These are phyloP conservation scores for Haberlea rhodopensis DNA, from an alignment of 257 asterid species.

Conservation along the genomic window DNA sequence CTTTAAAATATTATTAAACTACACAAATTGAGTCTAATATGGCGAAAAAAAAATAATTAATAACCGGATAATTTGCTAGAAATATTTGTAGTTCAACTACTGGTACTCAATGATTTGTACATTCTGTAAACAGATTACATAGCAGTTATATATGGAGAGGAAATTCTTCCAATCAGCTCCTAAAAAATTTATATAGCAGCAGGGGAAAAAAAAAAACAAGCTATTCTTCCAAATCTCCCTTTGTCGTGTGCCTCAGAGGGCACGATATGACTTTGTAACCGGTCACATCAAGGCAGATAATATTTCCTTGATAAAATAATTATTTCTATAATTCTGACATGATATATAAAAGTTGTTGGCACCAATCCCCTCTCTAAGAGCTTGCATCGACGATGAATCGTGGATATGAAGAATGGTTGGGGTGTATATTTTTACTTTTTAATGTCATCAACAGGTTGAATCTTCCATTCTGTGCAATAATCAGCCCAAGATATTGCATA, in stretches of 20 bases:
- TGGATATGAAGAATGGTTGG: constrained; percentile 1
- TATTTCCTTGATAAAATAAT: constrained; percentile 10
- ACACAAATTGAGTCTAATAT: too few relatives aligned
- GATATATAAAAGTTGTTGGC: constrained; percentile 5
- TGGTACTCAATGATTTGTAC: too few relatives aligned
- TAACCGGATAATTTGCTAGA: too few relatives aligned
- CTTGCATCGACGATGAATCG: neutral
- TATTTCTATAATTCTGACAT: neutral
- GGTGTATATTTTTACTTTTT: neutral
- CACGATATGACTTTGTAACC: constrained; percentile 7
- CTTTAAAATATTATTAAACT: too few relatives aligned
- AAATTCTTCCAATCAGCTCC: too few relatives aligned
- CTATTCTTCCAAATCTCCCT: constrained; percentile 11
- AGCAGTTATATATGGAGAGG: too few relatives aligned
- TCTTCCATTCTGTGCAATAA: neutral
- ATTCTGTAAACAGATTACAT: too few relatives aligned
- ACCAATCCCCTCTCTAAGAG: constrained; percentile 9
- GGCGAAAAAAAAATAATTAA: too few relatives aligned
- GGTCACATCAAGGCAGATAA: neutral
- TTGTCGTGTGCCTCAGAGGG: neutral
- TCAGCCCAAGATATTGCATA: neutral
- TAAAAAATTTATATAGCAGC: too few relatives aligned
- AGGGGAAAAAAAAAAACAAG: constrained; percentile 14
- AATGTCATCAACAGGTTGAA: constrained; percentile 10
- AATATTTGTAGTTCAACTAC: too few relatives aligned